A percentile compares a stretch with the other conserved stretches of the same genome.
Conservation (phyloP, 2,329 filamentous ascomycete genomes). For the Fusarium mexicanum region DNA sequence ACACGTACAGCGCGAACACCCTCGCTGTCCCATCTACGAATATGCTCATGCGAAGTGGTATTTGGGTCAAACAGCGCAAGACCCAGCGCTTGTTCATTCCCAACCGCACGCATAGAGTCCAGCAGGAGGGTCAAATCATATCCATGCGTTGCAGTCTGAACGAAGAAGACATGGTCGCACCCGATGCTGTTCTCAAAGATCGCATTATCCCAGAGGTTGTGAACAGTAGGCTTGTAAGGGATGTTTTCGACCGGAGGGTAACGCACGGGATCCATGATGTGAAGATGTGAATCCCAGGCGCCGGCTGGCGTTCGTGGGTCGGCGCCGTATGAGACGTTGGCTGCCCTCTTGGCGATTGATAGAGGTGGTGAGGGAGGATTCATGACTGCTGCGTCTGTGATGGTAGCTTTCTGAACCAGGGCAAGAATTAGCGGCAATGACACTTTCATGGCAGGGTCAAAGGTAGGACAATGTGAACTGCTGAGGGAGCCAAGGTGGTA, state of each 20-base stretch:
- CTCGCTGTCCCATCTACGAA: not conserved
- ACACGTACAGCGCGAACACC: not conserved
- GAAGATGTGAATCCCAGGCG: not conserved
- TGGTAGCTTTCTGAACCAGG: not conserved
- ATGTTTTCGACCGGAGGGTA: not conserved
- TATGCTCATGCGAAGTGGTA: not conserved
- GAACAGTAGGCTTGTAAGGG: not conserved
- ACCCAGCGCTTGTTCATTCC: not conserved
- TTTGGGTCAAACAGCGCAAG: not conserved
- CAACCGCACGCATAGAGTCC: not conserved
- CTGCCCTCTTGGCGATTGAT: not conserved
- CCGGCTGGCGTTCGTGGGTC: not conserved
- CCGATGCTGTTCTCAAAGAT: not conserved
- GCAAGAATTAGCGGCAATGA: not conserved
- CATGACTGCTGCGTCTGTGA: not conserved
- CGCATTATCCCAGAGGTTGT: not conserved
- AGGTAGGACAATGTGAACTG: not conserved
- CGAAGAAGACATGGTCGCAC: not conserved
- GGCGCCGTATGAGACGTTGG: not conserved
- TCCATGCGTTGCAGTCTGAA: not conserved
- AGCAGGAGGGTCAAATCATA: not conserved
- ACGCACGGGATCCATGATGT: not conserved
- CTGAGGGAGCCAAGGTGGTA: too few species aligned
- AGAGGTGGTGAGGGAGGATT: not conserved
- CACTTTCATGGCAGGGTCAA: not conserved